Percentiles rank a stretch among this genome's conserved stretches.
phyloP scores from a whole-genome alignment of 441 rosid species.

The Daphne laureola region DNA sequence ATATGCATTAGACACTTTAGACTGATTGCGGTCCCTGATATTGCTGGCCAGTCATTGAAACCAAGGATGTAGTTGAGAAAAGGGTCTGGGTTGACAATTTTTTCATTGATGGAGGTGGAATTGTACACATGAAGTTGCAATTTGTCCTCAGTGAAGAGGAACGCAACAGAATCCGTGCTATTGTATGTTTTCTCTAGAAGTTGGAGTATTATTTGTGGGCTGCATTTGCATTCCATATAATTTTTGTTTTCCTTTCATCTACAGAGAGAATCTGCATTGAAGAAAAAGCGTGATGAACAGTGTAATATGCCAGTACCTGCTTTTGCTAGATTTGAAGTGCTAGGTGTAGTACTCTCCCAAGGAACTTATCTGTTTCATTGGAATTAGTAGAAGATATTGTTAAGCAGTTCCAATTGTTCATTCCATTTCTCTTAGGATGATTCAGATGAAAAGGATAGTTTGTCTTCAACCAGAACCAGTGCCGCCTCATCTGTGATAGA shows the following conservation, averaged over 20 bases:
- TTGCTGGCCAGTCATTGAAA: slow-evolving; percentile 50
- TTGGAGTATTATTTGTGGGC: slow-evolving; percentile 5
- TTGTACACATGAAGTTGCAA: slow-evolving; percentile 64
- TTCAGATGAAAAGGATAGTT: slow-evolving; percentile 27
- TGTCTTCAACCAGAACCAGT: slow-evolving; percentile 15
- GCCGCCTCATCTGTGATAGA: slow-evolving; percentile 10
- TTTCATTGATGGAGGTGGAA: slow-evolving; percentile 63
- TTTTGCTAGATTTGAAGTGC: slow-evolving; percentile 21
- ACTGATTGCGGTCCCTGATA: slow-evolving; percentile 11
- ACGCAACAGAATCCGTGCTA: slow-evolving; percentile 47
- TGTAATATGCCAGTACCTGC: slow-evolving; percentile 24
- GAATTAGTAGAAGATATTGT: slow-evolving; percentile 3
- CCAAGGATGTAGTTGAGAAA: slow-evolving; percentile 66
- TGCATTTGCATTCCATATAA: slow-evolving; percentile 1
- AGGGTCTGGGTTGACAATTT: slow-evolving; percentile 69
- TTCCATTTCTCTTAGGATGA: slow-evolving; percentile 33
- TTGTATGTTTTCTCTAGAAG: no score
- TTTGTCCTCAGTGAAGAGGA: slow-evolving; percentile 84
- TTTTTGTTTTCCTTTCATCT: slow-evolving; percentile 16
- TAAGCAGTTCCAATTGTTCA: slow-evolving; percentile 21
- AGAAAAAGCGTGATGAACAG: slow-evolving; percentile 59
- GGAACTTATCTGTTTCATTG: slow-evolving; percentile 3
- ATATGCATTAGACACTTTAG: slow-evolving; percentile 9
- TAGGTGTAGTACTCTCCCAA: slow-evolving; percentile 43
- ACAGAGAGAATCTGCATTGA: slow-evolving; percentile 83